Percentiles rank a stretch among this genome's conserved stretches.
Evolutionary conservation across 78 protist species (phyloP).

Genomic region (Dictyostelium brefeldianum): DNA sequence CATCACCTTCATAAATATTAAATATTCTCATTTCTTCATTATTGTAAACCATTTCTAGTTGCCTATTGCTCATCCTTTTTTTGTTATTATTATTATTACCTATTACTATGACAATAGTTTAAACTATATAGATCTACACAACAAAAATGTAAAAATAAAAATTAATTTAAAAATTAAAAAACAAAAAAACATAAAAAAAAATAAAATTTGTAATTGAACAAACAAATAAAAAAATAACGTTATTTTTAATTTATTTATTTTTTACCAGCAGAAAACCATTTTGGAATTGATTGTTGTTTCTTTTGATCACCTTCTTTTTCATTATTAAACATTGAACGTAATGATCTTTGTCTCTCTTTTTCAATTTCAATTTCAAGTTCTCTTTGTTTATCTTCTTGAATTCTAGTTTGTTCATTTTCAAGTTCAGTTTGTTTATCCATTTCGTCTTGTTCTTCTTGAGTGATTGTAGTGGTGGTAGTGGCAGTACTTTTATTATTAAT

Average conservation of each 20-base stretch:
- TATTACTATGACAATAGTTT: too few relatives aligned
- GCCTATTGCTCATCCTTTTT: too few relatives aligned
- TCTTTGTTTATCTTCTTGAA: not conserved
- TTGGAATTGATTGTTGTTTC: constrained; percentile 24
- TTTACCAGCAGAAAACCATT: constrained; percentile 52
- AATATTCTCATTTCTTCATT: too few relatives aligned
- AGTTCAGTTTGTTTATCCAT: not conserved
- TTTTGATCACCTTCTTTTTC: constrained; percentile 6
- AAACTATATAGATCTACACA: too few relatives aligned
- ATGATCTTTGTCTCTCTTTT: not conserved
- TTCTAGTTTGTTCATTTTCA: not conserved
- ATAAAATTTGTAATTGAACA: too few relatives aligned
- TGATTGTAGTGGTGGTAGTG: not conserved
- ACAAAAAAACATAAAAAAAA: too few relatives aligned
- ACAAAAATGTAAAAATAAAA: too few relatives aligned
- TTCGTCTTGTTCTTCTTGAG: not conserved
- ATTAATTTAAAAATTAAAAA: too few relatives aligned
- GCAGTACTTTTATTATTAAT: not conserved
- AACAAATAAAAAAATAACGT: too few relatives aligned
- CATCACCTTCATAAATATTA: too few relatives aligned
- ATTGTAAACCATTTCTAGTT: too few relatives aligned
- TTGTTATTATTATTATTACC: too few relatives aligned
- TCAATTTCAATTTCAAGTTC: not conserved
- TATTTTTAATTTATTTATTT: not conserved
- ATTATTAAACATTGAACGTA: constrained; percentile 1